These are phyloP conservation scores for Pleurozium schreberi DNA, from an alignment of 225 moss, liverwort and hornwort species.

Conservation along the genomic window DNA sequence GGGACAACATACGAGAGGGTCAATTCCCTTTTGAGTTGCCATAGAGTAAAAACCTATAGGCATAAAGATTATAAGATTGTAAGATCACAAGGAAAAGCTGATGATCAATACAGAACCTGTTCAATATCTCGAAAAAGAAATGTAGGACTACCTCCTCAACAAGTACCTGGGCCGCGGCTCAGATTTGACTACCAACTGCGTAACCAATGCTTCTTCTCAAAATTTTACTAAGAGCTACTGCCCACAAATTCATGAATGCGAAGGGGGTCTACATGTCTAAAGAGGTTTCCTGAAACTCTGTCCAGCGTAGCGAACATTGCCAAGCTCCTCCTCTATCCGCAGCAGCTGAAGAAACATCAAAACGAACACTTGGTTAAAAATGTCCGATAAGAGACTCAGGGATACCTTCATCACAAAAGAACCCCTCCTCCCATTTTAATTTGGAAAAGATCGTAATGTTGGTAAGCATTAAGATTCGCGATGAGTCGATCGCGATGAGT, in stretches of 20 bases:
- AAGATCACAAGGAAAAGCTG: background rate
- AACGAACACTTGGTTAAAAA: background rate
- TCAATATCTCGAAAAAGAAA: background rate
- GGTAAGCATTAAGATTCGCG: background rate
- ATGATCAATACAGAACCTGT: background rate
- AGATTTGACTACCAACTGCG: background rate
- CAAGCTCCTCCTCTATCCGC: conserved; percentile 89
- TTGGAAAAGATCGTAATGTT: background rate
- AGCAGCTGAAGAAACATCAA: conserved; percentile 41
- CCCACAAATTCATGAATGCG: background rate
- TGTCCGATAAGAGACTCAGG: background rate
- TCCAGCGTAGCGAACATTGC: conserved; percentile 75
- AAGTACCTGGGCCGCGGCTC: background rate
- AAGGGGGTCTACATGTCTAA: conserved; percentile 5
- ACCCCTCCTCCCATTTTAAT: background rate
- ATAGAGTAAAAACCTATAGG: background rate
- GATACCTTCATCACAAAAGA: background rate
- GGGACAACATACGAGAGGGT: background rate
- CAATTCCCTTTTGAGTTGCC: background rate
- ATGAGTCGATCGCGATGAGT: background rate
- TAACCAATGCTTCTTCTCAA: background rate
- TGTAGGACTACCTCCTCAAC: background rate
- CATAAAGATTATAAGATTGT: background rate
- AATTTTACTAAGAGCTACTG: background rate
- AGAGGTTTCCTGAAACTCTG: conserved; percentile 72